These are phyloP conservation scores for Serendipita indica DNA, from an alignment of 768 basidiomycete genomes.

Conservation along the genomic window DNA sequence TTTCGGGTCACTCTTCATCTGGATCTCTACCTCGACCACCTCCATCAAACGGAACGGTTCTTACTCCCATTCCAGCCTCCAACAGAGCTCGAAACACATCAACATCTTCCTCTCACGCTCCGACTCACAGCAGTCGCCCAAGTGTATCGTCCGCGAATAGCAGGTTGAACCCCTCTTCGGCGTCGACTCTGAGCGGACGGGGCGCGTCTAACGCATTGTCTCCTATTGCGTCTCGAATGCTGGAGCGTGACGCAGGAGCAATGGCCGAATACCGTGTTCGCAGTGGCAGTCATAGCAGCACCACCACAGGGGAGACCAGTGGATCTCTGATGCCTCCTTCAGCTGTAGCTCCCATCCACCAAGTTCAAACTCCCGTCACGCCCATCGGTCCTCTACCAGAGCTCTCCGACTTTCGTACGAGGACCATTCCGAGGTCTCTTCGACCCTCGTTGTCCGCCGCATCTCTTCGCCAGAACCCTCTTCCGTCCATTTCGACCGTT, in stretches of 20 bases:
- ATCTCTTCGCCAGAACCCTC: constrained; percentile 11
- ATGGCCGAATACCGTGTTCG: constrained; percentile 81
- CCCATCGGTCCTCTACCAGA: not conserved
- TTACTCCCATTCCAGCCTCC: constrained; percentile 9
- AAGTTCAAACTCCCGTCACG: not conserved
- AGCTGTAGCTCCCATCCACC: not conserved
- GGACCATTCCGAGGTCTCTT: constrained; percentile 11
- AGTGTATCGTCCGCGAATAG: not conserved
- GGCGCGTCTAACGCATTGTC: constrained; percentile 35
- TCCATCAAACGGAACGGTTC: constrained; percentile 15
- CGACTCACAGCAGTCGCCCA: not conserved
- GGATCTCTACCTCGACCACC: constrained; percentile 33
- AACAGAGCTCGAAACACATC: not conserved
- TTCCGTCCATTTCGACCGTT: not conserved
- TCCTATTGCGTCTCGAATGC: constrained; percentile 66
- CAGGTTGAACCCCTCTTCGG: not conserved
- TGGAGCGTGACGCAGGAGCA: constrained; percentile 72
- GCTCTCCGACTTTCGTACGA: not conserved
- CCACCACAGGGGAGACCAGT: not conserved
- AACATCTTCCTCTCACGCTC: constrained; percentile 9
- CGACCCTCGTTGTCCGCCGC: constrained; percentile 14
- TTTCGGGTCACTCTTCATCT: constrained; percentile 47
- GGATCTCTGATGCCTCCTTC: not conserved
- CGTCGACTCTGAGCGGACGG: constrained; percentile 6
- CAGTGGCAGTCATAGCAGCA: constrained; percentile 33